Conservation (phyloP, 768 basidiomycete genomes). For the Amylocystis lapponica region DNA sequence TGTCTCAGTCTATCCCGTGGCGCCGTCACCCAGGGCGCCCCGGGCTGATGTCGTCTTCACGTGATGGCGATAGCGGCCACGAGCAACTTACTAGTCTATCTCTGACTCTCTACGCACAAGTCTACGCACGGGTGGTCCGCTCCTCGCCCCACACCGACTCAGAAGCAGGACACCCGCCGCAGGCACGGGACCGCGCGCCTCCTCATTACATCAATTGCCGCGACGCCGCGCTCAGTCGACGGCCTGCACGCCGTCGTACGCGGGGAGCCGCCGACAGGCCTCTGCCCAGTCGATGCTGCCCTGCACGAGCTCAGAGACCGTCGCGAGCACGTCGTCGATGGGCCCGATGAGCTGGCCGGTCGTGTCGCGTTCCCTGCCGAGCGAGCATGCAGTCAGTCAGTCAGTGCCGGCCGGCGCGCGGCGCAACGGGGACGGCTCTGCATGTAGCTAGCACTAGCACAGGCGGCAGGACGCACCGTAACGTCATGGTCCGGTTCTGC, state of each 20-base stretch:
- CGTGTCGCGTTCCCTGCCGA: conserved; percentile 83
- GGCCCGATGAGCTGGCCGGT: conserved; percentile 87
- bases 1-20: neutral
- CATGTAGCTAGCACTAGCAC: conserved; percentile 3
- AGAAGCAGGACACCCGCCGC: neutral
- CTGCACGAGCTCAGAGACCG: conserved; percentile 72
- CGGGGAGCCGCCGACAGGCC: conserved; percentile 64
- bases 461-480: conserved; percentile 54
- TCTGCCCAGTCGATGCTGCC: conserved; percentile 73
- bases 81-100: no score
- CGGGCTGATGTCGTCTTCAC: no score
- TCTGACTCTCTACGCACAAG: neutral
- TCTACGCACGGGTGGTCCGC: neutral
- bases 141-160: neutral
- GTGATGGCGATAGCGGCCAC: no score
- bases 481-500: conserved; percentile 89
- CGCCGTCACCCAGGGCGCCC: neutral
- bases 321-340: conserved; percentile 82
- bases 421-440: neutral
- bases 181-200: neutral
- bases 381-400: conserved; percentile 4
- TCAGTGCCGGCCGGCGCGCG: neutral
- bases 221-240: conserved; percentile 27
- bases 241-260: conserved; percentile 88
- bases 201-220: neutral